Evolutionary conservation across 2,329 filamentous ascomycete genomes (phyloP).

Genomic region (Neocatenulostroma microsporum): DNA sequence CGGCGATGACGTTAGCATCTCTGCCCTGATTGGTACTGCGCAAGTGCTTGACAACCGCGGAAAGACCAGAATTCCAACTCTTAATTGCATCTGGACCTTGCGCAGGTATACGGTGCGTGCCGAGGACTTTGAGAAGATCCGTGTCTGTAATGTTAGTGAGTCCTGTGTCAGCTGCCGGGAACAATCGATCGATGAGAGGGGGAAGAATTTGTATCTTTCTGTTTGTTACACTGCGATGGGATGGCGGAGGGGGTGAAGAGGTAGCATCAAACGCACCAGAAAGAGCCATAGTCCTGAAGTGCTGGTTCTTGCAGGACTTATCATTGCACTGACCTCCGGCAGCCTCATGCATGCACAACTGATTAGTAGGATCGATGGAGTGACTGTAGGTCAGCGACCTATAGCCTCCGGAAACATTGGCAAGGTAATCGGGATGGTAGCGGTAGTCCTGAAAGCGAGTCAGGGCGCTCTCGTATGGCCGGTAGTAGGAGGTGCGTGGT

Average conservation of each 20-base stretch:
- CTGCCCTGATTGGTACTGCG: slow-evolving; percentile 50
- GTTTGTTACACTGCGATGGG: too few relatives aligned
- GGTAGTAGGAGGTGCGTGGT: slow-evolving; percentile 19
- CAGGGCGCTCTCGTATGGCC: slow-evolving; percentile 76
- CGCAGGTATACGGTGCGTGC: slow-evolving; percentile 20
- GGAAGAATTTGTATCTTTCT: too few relatives aligned
- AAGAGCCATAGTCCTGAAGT: slow-evolving; percentile 66
- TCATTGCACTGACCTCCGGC: slow-evolving; percentile 67
- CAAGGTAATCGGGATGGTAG: slow-evolving; percentile 70
- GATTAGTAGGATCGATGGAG: slow-evolving; percentile 67
- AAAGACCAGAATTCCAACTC: slow-evolving; percentile 54
- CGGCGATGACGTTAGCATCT: slow-evolving; percentile 60
- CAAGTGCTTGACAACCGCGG: slow-evolving; percentile 53
- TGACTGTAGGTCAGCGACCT: slow-evolving; percentile 91
- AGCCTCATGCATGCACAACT: slow-evolving; percentile 70
- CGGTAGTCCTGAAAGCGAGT: slow-evolving; percentile 79
- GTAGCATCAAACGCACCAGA: slow-evolving; percentile 58
- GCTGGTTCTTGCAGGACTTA: slow-evolving; percentile 64
- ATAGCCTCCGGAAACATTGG: slow-evolving; percentile 65
- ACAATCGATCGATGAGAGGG: too few relatives aligned
- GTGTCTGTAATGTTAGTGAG: slow-evolving; percentile 28
- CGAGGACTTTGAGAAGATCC: slow-evolving; percentile 24
- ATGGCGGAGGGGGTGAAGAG: not conserved
- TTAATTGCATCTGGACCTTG: slow-evolving; percentile 18
- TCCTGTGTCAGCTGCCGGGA: slow-evolving; percentile 21